Evolutionary conservation across 1,139 yeast species (phyloP).

Genomic region (Zygotorulaspora mrakii): DNA sequence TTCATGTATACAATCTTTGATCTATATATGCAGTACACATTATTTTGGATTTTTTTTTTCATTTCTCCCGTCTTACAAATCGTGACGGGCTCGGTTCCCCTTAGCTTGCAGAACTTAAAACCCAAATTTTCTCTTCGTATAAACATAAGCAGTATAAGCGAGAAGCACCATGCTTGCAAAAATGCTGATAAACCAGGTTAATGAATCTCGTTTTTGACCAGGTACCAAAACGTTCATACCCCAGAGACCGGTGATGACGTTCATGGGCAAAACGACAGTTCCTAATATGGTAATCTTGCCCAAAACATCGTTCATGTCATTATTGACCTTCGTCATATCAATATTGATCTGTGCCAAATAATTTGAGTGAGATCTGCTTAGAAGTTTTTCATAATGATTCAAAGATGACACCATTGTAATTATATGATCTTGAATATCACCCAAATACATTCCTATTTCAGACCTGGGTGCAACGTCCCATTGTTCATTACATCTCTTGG

Average conservation of each 20-base stretch:
- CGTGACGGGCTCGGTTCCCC: not conserved
- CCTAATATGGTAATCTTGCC: constrained; percentile 92
- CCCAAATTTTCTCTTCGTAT: constrained; percentile 43
- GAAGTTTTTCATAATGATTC: constrained; percentile 87
- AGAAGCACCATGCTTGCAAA: constrained; percentile 43
- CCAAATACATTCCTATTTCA: constrained; percentile 83
- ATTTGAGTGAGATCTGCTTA: constrained; percentile 91
- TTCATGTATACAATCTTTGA: too few relatives aligned
- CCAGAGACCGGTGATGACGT: constrained; percentile 94
- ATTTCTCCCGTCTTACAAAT: constrained; percentile 1
- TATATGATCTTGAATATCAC: constrained; percentile 92
- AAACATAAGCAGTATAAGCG: constrained; percentile 44
- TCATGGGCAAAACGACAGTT: constrained; percentile 90
- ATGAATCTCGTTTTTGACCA: constrained; percentile 72
- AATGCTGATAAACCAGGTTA: constrained; percentile 74
- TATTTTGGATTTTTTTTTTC: not conserved
- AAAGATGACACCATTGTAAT: constrained; percentile 94
- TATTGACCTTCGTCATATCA: constrained; percentile 96
- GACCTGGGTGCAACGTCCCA: constrained; percentile 72
- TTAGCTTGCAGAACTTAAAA: constrained; percentile 16
- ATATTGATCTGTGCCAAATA: constrained; percentile 94
- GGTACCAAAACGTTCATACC: constrained; percentile 98
- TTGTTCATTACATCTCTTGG: constrained; percentile 82
- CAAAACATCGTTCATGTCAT: constrained; percentile 92
- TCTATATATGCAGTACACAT: not conserved